Evolutionary conservation across 495 filamentous ascomycete species (phyloP), one percentile per base, ranked within the genome.

Genomic region (Trypethelium eluteriae): DNA sequence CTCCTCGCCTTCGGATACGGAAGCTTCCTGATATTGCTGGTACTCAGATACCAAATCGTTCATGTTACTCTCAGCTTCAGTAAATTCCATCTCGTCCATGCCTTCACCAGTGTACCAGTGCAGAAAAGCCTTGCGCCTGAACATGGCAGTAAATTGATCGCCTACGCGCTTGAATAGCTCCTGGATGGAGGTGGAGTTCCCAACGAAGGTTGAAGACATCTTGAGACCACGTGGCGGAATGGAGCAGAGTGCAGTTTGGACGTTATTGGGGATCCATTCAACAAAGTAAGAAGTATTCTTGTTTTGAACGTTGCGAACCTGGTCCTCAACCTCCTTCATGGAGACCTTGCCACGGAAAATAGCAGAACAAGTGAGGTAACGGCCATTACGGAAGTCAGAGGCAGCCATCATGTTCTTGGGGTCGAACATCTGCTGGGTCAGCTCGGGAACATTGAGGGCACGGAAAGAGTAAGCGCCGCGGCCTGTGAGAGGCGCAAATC

Each of bases 331-430:
- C 83, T 99, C 95, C 87, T 98, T 99, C 95, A 98, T 98, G 76
- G 93, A 96, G 79, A 99, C 90, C 83, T 96, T 96, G 78, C 94
- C 94, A 82, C 94, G 94, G 92, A 98, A 99, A 81, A 99, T 96
- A 80, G 95, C 93, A 81, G 92, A 96, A 88, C 94, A 99, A 68
- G 94, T 99, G 68, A 99, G 88, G 83, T 99, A 99, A 71, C 94
- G 95, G 75, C 94, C 94, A 79, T 99, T 99, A 73, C 94, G 89
- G 90, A 99, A 99, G 83, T 99, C 94, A 64, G 92, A 94, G 66
- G 94, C 94, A 80, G 94, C 94, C 94, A 99, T 99, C 94, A 99
- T 99, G 87, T 99, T 99, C 90, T 99, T 99, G 75, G 94, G 94
- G 84, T 99, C 94, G 84, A 91, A 99, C 92, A 99, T 99, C 81